phyloP scores from a whole-genome alignment of 441 rosid genomes.

The Populus hybrid region DNA sequence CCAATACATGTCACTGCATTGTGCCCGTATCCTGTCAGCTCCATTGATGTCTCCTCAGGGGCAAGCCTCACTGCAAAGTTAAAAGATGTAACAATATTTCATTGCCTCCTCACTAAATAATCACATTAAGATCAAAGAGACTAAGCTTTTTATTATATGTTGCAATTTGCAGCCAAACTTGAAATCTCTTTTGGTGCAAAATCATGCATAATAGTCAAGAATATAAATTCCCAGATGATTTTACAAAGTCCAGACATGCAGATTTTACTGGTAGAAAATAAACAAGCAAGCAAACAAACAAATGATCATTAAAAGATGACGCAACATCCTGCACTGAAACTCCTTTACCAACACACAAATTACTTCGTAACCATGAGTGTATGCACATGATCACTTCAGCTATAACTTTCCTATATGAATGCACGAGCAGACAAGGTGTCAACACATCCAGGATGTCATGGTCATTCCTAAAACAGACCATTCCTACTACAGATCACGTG shows the following conservation, averaged over 20 bases:
- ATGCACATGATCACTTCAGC: neutral
- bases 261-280: neutral
- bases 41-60: conserved; percentile 71
- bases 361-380: neutral
- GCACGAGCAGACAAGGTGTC: neutral
- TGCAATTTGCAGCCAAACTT: neutral
- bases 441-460: neutral
- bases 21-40: conserved; percentile 78
- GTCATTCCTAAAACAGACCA: neutral
- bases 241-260: neutral
- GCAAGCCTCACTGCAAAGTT: conserved; percentile 82
- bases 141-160: neutral
- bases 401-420: neutral
- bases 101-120: neutral
- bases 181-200: neutral
- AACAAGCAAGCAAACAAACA: neutral
- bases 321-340: neutral
- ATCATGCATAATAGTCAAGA: neutral
- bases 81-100: neutral
- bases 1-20: conserved; percentile 80
- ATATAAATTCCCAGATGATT: neutral
- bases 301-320: neutral
- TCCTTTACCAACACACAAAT: neutral
- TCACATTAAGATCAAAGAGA: neutral
- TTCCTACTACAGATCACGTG: conserved; percentile 4